A percentile compares a stretch with the other conserved stretches of the same genome.
phyloP scores from a whole-genome alignment of 2,329 filamentous ascomycete genomes.

The Immersiporthe knoxdaviesiana region DNA sequence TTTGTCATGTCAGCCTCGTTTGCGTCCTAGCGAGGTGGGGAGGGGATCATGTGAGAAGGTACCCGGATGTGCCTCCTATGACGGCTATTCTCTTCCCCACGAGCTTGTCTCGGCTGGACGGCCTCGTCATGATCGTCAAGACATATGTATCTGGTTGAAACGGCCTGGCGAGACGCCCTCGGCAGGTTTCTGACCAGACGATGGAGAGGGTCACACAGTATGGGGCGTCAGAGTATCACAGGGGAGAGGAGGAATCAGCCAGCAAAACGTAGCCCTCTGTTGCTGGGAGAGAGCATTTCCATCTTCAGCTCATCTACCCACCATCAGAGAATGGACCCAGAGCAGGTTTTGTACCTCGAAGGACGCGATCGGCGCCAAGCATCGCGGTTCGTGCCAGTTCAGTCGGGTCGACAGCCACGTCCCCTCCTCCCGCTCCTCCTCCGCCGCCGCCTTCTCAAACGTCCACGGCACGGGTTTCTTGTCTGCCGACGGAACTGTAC shows the following conservation, averaged over 20 bases:
- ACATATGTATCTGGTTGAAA: background rate
- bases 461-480: conserved; percentile 6
- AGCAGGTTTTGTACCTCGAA: background rate
- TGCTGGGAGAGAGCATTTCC: background rate
- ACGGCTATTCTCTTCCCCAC: conserved; percentile 41
- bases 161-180: no score
- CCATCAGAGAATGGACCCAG: background rate
- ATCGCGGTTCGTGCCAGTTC: background rate
- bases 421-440: no score
- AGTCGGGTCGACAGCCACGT: background rate
- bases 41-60: background rate
- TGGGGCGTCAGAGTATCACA: background rate
- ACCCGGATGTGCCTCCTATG: conserved; percentile 44
- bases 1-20: background rate
- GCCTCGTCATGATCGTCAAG: conserved; percentile 11
- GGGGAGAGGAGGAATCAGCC: background rate
- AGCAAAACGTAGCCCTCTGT: background rate
- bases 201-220: background rate
- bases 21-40: background rate
- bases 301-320: background rate
- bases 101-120: conserved; percentile 37
- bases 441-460: background rate
- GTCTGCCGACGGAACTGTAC: background rate
- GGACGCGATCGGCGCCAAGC: background rate
- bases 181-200: background rate